Evolutionary conservation across 2,329 filamentous ascomycete species (phyloP), one percentile per base, ranked within the genome.

Genomic region (Saccharata proteae): DNA sequence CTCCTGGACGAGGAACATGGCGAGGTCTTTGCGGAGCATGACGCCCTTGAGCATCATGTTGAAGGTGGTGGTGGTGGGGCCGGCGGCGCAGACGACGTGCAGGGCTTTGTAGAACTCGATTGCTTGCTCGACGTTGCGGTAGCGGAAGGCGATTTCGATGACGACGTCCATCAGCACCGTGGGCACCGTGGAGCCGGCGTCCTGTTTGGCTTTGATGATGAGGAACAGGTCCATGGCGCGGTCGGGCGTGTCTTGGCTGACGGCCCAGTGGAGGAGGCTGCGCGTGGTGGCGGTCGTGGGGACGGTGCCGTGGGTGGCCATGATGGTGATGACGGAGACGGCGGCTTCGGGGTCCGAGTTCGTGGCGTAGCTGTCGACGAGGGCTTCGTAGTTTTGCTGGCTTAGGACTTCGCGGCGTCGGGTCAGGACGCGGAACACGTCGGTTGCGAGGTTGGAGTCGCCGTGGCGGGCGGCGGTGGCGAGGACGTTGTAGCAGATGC

Each of bases 351-450:
- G 46, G 40, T 90, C 74, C 2, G 65, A 62, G 3, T 61, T 58
- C 11, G 54, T 52, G 8, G 74, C 62, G 47, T 92, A 83, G 4
- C 79, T 69, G 35, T 82, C 74, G 5, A 86, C 61, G 16, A 94
- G 65, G 16, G 78, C 68, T 51, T 92, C 84, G 54, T 90, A 93
- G 49, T 94, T 83, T 39, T 79, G 66, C 5, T 68, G 55, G 6
- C 66, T 61, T 21, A 85, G 62, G 23, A 67, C 63, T 2, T 69
- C 66, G 10, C 65, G 65, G 15, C 74, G 67, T 6, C 67, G 61
- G 4, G 68, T 65, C 12, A 88, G 64, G 31, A 76, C 57, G 15
- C 74, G 67, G 38, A 93, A 72, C 17, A 80, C 79, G 17, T 78
- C 71, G 5, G 74, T 76, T 1, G 80, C 81, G 7, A 94, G 64